Base-by-base conservation (phyloP, 495 filamentous ascomycete genomes). In the Xylaria bambusicola region DNA sequence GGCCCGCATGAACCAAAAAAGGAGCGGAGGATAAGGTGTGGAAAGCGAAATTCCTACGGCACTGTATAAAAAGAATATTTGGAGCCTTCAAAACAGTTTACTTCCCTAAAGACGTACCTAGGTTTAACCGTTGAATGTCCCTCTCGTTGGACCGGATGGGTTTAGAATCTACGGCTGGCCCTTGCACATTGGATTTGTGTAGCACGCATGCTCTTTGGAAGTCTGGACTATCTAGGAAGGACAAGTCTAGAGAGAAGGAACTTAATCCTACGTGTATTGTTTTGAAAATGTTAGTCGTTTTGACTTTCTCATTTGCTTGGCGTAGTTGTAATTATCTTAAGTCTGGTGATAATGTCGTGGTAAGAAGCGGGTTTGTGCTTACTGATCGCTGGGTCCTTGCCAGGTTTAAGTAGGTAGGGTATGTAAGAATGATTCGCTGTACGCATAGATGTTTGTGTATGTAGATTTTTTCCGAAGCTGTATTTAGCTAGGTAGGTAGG, bases 51-150 rank as follows among this genome's bases (percentile, higher is more conserved):
- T 33, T 5, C 29, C 13, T 18, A 15, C 24, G 27, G 24, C 36
- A 56, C 52, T 46, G 52, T 56, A 56, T 56, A 56, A 56, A 56
- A 38, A 56, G 29, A 21, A 24, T 56, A 17, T 46, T 56, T 15
- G 52, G 46, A 35, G 3, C 36, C 40, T 5, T 33, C 29, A 33
- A 54, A 42, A 31, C n/a, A n/a, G n/a, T n/a, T n/a, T n/a, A 4
- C 20, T 38, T 17, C 1, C n/a, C 31, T 33, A 33, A 18, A 23
- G 31, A 4, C 6, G 9, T 38, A 8, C 26, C 24, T 33, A 1
- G 4, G 15, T 35, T 15, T 33, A 20, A n/a, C n/a, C n/a, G n/a
- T n/a, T n/a, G n/a, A n/a, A n/a, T n/a, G n/a, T n/a, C n/a, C n/a
- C n/a, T n/a, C 20, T 24, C 20, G 10, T 24, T 26, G 24, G 31